These are phyloP conservation scores for Wolfiporia cocos DNA, from an alignment of 1,284 basidiomycete genomes.

Conservation along the genomic window DNA sequence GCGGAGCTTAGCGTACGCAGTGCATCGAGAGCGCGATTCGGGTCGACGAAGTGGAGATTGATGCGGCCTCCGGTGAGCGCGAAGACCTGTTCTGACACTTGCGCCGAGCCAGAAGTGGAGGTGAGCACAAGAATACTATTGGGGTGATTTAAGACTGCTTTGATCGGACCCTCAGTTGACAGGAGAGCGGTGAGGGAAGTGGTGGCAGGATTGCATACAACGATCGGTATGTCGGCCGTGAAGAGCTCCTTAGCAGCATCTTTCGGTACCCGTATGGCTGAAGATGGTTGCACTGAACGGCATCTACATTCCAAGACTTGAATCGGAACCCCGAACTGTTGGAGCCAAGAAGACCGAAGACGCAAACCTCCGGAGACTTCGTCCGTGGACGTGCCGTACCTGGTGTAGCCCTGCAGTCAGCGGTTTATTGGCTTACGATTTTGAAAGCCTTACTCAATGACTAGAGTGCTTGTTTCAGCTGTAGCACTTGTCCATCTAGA, in stretches of 20 bases:
- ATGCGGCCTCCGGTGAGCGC: constrained; percentile 7
- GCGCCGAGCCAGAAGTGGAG: constrained; percentile 13
- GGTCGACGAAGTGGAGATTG: constrained; percentile 43
- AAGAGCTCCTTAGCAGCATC: constrained; percentile 25
- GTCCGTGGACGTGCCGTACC: constrained; percentile 16
- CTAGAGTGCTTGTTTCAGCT: constrained; percentile 20
- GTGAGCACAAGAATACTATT: constrained; percentile 49
- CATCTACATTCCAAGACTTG: constrained; percentile 40
- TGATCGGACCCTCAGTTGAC: constrained; percentile 16
- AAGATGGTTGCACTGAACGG: constrained; percentile 11
- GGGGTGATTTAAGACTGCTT: constrained; percentile 35
- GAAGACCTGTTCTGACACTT: constrained; percentile 13
- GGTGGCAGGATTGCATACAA: constrained; percentile 53
- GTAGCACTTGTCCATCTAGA: constrained; percentile 34
- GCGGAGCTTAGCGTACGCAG: constrained; percentile 40
- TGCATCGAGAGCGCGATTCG: constrained; percentile 47
- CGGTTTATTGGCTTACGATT: background rate
- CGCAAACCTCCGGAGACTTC: constrained; percentile 9
- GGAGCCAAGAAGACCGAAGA: constrained; percentile 46
- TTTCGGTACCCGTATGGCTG: constrained; percentile 16
- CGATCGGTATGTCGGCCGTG: constrained; percentile 50
- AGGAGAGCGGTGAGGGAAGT: constrained; percentile 37
- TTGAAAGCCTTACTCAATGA: constrained; percentile 32
- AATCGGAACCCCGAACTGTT: constrained; percentile 42
- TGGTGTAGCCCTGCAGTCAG: constrained; percentile 1